A percentile compares a stretch with the other conserved stretches of the same genome.
These are phyloP conservation scores for Plantago elongata DNA, from an alignment of 257 asterid species.

Conservation along the genomic window DNA sequence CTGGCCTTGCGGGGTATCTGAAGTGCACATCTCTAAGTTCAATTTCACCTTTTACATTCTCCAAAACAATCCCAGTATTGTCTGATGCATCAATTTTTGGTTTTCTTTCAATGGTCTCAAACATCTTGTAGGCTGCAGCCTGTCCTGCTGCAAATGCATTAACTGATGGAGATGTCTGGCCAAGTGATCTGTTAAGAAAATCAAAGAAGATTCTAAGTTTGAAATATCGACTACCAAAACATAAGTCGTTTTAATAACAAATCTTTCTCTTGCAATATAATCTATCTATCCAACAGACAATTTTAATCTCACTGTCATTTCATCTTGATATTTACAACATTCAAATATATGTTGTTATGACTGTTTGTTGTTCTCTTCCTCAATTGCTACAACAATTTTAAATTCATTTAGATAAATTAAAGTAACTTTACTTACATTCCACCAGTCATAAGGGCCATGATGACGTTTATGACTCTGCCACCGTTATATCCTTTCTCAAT, in stretches of 20 bases:
- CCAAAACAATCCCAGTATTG: constrained; percentile 34
- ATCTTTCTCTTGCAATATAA: no score
- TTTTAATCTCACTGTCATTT: no score
- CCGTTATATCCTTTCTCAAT: constrained; percentile 40
- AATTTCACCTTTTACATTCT: constrained; percentile 42
- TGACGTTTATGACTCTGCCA: constrained; percentile 55
- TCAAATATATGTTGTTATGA: no score
- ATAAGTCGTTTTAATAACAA: no score
- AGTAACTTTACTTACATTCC: constrained; percentile 44
- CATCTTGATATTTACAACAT: no score
- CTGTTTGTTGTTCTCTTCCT: no score
- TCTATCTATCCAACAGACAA: no score
- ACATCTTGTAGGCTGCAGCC: constrained; percentile 69
- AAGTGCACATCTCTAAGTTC: constrained; percentile 52
- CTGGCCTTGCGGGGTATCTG: constrained; percentile 67
- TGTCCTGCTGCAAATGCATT: constrained; percentile 65
- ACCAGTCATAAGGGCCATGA: constrained; percentile 56
- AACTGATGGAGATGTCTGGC: constrained; percentile 55
- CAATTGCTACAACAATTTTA: background rate
- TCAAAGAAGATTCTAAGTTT: background rate
- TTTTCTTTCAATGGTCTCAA: constrained; percentile 52
- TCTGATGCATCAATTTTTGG: constrained; percentile 50
- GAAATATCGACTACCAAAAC: background rate
- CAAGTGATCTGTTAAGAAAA: constrained; percentile 45
- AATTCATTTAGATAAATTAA: background rate